These are phyloP conservation scores for Zymoseptoria crescenta DNA, from an alignment of 2,329 filamentous ascomycete species.

Conservation along the genomic window DNA sequence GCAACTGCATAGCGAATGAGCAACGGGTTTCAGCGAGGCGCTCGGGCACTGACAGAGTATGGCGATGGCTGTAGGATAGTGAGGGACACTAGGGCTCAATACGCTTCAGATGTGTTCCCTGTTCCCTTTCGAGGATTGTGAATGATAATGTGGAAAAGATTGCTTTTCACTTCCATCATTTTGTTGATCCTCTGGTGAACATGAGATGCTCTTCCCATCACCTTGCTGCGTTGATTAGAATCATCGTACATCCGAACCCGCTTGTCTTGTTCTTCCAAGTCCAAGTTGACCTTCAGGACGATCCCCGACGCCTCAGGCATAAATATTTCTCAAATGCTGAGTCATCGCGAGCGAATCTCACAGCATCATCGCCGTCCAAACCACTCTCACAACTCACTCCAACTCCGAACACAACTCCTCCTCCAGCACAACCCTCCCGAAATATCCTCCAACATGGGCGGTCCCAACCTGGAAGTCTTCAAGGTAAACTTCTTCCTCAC, in stretches of 20 bases:
- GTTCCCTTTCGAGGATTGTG: neutral
- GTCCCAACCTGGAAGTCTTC: conserved; percentile 88
- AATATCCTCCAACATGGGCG: conserved; percentile 51
- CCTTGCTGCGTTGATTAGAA: no score
- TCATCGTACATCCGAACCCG: no score
- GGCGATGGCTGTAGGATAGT: conserved; percentile 3
- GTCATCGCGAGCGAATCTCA: neutral
- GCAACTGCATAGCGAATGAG: conserved; percentile 1
- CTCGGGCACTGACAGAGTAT: conserved; percentile 5
- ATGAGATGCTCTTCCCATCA: no score
- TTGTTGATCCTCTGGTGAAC: neutral
- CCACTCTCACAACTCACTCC: neutral
- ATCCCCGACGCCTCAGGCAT: no score
- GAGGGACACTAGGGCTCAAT: neutral
- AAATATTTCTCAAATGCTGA: neutral
- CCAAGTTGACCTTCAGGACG: no score
- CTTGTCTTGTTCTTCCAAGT: no score
- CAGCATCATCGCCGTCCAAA: conserved; percentile 7
- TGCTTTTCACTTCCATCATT: neutral
- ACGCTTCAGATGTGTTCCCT: neutral
- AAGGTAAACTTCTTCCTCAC: conserved; percentile 52
- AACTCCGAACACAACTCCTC: neutral
- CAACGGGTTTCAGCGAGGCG: conserved; percentile 9
- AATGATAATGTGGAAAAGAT: neutral
- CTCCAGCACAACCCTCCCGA: neutral